phyloP scores from a whole-genome alignment of 768 basidiomycete genomes.

The Podaxis sp. region DNA sequence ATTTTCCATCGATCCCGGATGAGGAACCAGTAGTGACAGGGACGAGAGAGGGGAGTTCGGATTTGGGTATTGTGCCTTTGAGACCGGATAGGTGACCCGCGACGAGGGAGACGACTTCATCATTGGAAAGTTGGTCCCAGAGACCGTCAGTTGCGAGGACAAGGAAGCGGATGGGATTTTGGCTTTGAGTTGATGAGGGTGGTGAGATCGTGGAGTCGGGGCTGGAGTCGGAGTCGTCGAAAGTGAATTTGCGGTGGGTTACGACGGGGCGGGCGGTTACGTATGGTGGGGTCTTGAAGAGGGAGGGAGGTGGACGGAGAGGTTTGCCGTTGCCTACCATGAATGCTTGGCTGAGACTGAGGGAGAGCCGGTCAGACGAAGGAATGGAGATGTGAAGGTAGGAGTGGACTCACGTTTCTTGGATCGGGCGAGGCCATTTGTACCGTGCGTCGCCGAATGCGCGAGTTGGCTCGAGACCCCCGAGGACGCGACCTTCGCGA shows the following conservation, averaged over 20 bases:
- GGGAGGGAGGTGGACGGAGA: slow-evolving; percentile 56
- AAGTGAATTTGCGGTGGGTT: slow-evolving; percentile 62
- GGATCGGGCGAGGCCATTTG: slow-evolving; percentile 77
- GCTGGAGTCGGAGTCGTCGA: slow-evolving; percentile 32
- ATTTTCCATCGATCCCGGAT: slow-evolving; percentile 62
- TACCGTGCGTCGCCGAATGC: slow-evolving; percentile 90
- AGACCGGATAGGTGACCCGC: slow-evolving; percentile 77
- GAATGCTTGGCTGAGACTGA: slow-evolving; percentile 59
- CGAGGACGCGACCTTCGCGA: slow-evolving; percentile 77
- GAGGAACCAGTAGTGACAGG: slow-evolving; percentile 52
- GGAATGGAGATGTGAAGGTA: neutral
- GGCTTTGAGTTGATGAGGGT: slow-evolving; percentile 16
- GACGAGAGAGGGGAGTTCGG: slow-evolving; percentile 51
- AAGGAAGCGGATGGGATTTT: slow-evolving; percentile 62
- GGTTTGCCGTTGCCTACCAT: slow-evolving; percentile 58
- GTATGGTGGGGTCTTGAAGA: slow-evolving; percentile 89
- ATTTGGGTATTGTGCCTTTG: slow-evolving; percentile 61
- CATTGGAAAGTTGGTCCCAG: slow-evolving; percentile 75
- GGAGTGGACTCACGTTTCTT: slow-evolving; percentile 55
- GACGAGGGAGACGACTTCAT: slow-evolving; percentile 85
- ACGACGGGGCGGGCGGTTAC: slow-evolving; percentile 84
- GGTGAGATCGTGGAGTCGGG: slow-evolving; percentile 29
- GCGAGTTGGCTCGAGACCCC: slow-evolving; percentile 82
- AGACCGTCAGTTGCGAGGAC: slow-evolving; percentile 89
- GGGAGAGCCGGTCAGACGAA: slow-evolving; percentile 5